A percentile compares a stretch with the other conserved stretches of the same genome.
Conservation (phyloP, 2,329 filamentous ascomycete genomes). For the Coniochaeta ligniaria region DNA sequence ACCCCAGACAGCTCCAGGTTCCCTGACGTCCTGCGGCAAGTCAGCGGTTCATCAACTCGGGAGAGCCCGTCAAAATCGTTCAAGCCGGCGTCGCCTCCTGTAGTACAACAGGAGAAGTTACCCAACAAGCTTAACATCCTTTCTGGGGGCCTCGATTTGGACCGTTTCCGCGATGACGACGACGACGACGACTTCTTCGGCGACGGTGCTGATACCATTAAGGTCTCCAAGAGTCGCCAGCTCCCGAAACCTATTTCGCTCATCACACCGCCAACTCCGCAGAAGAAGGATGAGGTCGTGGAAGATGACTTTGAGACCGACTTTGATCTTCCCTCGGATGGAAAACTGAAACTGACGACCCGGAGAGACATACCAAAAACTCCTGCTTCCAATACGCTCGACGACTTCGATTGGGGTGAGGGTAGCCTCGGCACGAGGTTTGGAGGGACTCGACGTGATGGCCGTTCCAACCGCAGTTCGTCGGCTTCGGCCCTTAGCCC, state of each 20-base stretch:
- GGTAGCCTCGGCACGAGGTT: conserved; percentile 87
- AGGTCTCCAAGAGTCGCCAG: conserved; percentile 53
- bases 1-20: conserved; percentile 52
- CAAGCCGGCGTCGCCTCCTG: conserved; percentile 9
- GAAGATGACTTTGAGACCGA: conserved; percentile 65
- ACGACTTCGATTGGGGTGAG: conserved; percentile 91
- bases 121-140: conserved; percentile 25
- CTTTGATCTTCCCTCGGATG: conserved; percentile 62
- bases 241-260: conserved; percentile 42
- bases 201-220: conserved; percentile 60
- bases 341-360: conserved; percentile 57
- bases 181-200: conserved; percentile 58
- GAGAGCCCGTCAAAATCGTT: conserved; percentile 39
- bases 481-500: conserved; percentile 86
- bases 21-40: conserved; percentile 61
- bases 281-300: conserved; percentile 26
- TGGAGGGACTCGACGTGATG: conserved; percentile 75
- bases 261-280: conserved; percentile 48
- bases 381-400: conserved; percentile 48
- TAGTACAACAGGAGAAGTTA: conserved; percentile 20
- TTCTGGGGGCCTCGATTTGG: conserved; percentile 43
- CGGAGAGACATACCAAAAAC: conserved; percentile 56
- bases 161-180: conserved; percentile 55
- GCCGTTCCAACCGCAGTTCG: conserved; percentile 75
- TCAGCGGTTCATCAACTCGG: conserved; percentile 52